These are phyloP conservation scores for Chenopodium suecicum DNA, from an alignment of 148 eudicot genomes.

Conservation along the genomic window DNA sequence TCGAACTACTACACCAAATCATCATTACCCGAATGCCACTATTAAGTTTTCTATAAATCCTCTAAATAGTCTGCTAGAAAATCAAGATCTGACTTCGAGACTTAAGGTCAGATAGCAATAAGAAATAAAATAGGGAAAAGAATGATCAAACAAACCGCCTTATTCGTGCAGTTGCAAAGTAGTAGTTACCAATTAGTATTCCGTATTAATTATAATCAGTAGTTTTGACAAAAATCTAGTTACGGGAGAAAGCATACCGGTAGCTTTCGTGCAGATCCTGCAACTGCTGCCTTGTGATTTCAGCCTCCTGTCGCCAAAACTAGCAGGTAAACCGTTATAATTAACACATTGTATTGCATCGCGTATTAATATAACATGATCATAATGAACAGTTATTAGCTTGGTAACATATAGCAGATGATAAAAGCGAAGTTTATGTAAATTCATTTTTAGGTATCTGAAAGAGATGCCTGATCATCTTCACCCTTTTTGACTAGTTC, in stretches of 20 bases:
- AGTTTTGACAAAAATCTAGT: too few species aligned
- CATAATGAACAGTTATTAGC: not conserved
- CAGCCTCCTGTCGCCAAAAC: slow-evolving; percentile 90
- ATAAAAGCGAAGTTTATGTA: not conserved
- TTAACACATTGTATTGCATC: not conserved
- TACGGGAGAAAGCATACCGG: slow-evolving; percentile 41
- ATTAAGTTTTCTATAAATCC: too few species aligned
- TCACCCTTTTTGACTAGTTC: not conserved
- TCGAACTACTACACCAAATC: too few species aligned
- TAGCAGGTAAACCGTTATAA: slow-evolving; percentile 38
- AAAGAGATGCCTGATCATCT: not conserved
- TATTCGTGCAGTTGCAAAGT: not conserved
- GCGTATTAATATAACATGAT: not conserved
- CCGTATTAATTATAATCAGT: too few species aligned
- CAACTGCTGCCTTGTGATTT: slow-evolving; percentile 61
- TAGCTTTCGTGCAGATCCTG: slow-evolving; percentile 68
- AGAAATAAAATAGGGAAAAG: too few species aligned
- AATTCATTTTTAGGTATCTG: not conserved
- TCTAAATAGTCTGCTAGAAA: too few species aligned
- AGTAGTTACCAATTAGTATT: too few species aligned
- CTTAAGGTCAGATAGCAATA: too few species aligned
- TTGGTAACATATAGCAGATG: not conserved
- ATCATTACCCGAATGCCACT: too few species aligned
- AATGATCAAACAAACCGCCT: not conserved
- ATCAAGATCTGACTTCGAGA: too few species aligned